A percentile compares a stretch with the other conserved stretches of the same genome.
These are phyloP conservation scores for Lichtheimia hyalospora DNA, from an alignment of 371 early-diverging fungal genomes.

Conservation along the genomic window DNA sequence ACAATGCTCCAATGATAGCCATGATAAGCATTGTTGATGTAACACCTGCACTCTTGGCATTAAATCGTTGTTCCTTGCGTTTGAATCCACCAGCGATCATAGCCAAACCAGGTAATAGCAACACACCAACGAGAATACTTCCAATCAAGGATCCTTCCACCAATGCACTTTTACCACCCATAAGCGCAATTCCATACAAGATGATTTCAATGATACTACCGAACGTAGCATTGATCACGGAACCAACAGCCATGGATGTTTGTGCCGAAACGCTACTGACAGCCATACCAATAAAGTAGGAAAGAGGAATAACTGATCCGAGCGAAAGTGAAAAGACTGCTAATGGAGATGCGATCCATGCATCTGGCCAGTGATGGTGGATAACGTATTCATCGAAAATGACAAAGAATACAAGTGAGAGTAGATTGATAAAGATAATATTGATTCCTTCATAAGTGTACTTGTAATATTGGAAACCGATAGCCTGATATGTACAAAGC, in stretches of 20 bases:
- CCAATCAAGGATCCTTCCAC: constrained; percentile 95
- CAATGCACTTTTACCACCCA: constrained; percentile 82
- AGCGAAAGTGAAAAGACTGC: constrained; percentile 80
- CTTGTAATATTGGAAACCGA: constrained; percentile 86
- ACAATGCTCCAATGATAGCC: constrained; percentile 90
- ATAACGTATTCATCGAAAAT: constrained; percentile 83
- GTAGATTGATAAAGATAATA: constrained; percentile 92
- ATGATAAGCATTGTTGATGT: constrained; percentile 95
- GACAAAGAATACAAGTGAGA: constrained; percentile 77
- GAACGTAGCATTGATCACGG: constrained; percentile 97
- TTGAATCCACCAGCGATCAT: constrained; percentile 94
- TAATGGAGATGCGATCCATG: constrained; percentile 60
- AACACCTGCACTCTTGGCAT: constrained; percentile 93
- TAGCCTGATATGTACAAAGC: constrained; percentile 77
- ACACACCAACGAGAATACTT: constrained; percentile 84
- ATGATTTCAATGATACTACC: constrained; percentile 96
- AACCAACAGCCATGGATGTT: constrained; percentile 89
- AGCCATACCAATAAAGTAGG: constrained; percentile 96
- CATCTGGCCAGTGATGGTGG: constrained; percentile 48
- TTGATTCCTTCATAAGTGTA: constrained; percentile 96
- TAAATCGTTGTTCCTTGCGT: constrained; percentile 91
- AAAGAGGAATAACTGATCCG: constrained; percentile 85
- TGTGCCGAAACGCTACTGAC: constrained; percentile 95
- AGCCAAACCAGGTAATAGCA: constrained; percentile 90
- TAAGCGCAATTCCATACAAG: constrained; percentile 86